phyloP scores from a whole-genome alignment of 2,329 filamentous ascomycete species.

The Ophiostoma sp. region DNA sequence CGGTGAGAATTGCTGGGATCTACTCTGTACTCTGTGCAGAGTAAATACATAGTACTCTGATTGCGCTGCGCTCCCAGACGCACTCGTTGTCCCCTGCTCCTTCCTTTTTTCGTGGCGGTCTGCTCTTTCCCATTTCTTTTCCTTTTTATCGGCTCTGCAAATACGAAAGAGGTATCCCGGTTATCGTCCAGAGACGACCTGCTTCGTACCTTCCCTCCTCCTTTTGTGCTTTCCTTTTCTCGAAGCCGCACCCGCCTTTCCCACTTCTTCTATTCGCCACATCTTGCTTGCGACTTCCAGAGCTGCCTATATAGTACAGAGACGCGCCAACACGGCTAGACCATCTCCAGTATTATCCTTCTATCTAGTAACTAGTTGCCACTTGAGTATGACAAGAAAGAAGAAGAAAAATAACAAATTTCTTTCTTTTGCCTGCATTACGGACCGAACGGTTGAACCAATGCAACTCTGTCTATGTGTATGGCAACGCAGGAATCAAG shows the following conservation, averaged over 20 bases:
- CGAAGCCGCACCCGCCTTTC: conserved; percentile 6
- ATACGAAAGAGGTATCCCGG: not conserved
- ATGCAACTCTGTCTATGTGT: not conserved
- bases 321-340: not conserved
- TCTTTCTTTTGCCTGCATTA: not conserved
- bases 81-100: not conserved
- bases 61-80: not conserved
- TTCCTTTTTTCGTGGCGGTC: not conserved
- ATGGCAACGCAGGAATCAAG: not conserved
- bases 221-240: not conserved
- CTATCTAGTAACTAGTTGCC: not conserved
- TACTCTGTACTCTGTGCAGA: not conserved
- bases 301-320: not conserved
- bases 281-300: conserved; percentile 12
- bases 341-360: not conserved
- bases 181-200: not conserved
- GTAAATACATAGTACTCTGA: not conserved
- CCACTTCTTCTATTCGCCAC: not conserved
- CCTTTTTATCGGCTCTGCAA: not conserved
- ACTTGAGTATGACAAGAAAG: not conserved
- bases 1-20: conserved; percentile 15
- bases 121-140: not conserved
- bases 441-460: not conserved
- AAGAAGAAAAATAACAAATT: not conserved
- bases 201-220: conserved; percentile 1